Evolutionary conservation across 495 filamentous ascomycete genomes (phyloP).

Genomic region (Penicillium crystallinum): DNA sequence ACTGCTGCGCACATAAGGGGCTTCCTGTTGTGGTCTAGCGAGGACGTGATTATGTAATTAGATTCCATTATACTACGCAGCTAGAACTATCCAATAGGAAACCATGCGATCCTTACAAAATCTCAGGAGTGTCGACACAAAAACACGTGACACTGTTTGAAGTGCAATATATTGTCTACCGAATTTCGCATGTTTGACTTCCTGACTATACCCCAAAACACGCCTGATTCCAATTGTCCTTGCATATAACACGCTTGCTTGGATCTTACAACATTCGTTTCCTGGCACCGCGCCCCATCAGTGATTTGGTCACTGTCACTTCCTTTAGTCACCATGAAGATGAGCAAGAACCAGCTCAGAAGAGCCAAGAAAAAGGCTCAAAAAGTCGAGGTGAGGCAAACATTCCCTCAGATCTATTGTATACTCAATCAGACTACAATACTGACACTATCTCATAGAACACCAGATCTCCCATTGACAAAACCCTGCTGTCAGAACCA

Average conservation of each 20-base stretch:
- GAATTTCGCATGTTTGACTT: too few relatives aligned
- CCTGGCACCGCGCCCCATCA: background rate
- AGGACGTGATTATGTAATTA: too few relatives aligned
- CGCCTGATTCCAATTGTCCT: background rate
- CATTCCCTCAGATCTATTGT: background rate
- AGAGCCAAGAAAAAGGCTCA: slow-evolving; percentile 87
- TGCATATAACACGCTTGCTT: background rate
- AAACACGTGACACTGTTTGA: background rate
- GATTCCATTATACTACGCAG: too few relatives aligned
- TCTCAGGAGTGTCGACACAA: too few relatives aligned
- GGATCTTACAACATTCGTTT: too few relatives aligned
- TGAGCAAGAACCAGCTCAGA: slow-evolving; percentile 79
- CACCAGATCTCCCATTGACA: background rate
- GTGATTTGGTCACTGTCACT: background rate
- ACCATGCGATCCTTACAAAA: too few relatives aligned
- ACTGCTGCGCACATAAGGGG: too few relatives aligned
- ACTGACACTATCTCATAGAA: slow-evolving; percentile 13
- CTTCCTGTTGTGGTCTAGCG: too few relatives aligned
- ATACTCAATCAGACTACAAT: background rate
- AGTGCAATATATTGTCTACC: background rate
- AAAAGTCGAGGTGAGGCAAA: slow-evolving; percentile 40
- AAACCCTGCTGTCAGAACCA: background rate
- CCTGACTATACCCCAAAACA: background rate
- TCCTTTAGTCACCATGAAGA: slow-evolving; percentile 41
- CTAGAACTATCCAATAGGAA: too few relatives aligned